Base-by-base conservation (phyloP, 495 filamentous ascomycete genomes). In the Chaetomium tenue region DNA sequence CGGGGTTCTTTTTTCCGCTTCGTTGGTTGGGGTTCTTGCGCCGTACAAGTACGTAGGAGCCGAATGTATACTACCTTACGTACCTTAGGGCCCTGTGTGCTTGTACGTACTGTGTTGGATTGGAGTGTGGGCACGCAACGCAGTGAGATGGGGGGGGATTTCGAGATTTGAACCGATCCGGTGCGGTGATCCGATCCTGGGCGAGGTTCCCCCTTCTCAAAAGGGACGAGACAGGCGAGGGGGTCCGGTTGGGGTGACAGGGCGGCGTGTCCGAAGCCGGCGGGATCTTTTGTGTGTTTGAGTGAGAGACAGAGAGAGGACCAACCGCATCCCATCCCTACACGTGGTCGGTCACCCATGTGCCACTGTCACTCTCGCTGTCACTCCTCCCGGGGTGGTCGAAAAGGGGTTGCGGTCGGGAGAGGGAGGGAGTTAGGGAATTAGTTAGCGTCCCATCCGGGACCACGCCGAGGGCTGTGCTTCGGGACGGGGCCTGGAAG, bases 291-390 rank as follows among this genome's bases (percentile, higher is more conserved):
- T 16, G 50, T n/a, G 26, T 6, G 33, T 37, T 3, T 6, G 11
- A 37, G 33, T 7, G 33, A 37, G 30, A 33, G 30, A 3, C n/a
- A 30, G 28, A 30, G 6, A 30, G 28, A 30, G 28, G 11, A 8
- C 33, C 33, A 54, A 30, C 16, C 26, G 26, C 26, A 16, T 54
- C 25, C 13, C 25, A 8, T 55, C 11, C 9, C 50, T 30, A 37
- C 52, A 55, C 52, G 52, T 55, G 52, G 52, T 55, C 26, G 26
- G 40, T 3, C 40, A 44, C 40, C 40, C 40, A 44, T 44, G 40
- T 48, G 46, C 46, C 20, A 22, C 46, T 20, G 46, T 48, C 46
- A 48, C n/a, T 5, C n/a, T 48, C 46, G 46, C 46, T 48, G 46
- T 48, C 46, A 48, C 40, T 44, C 40, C 16, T 44, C 40, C 40